Evolutionary conservation across 208 protist species (phyloP), one percentile per base, ranked within the genome.

Genomic region (Trypanosoma lewisi): DNA sequence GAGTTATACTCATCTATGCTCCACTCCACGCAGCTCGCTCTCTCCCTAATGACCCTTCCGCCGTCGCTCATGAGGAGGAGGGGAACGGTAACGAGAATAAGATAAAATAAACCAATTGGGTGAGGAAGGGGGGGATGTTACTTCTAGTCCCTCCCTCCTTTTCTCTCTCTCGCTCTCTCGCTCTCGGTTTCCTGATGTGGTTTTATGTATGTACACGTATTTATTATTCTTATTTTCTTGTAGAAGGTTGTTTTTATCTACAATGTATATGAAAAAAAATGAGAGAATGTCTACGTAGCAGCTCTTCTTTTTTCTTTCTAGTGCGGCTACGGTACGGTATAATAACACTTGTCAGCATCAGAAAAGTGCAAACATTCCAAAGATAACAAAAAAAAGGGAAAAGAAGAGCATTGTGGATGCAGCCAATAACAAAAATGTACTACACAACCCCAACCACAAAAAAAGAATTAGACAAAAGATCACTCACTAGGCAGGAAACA

Each of bases 1-100:
- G 41, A 11, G 31, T 59, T 33, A 27, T 65, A 71, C 41, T 64
- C 57, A 5, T 71, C 57, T 19, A 63, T 63, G 19, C 41, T 65
- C 33, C 54, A 61, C 41, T 63, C 50, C 16, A 71, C 39, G 39
- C 33, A 59, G 41, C 59, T 58, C 2, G 44, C 7, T 34, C 50
- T 51, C 31, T 70, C 65, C 28, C 65, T 23, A 23, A 17, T 28
- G 19, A 23, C 33, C 1, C 54, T 45, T 25, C 34, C 27, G 54
- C 27, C 31, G 1, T 54, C 48, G 28, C 44, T 70, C 39, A 54
- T 60, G 8, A 28, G 25, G 8, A 5, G 11, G 6, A 27, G 17
- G 9, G 2, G n/a, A n/a, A n/a, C n/a, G n/a, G n/a, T n/a, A n/a
- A n/a, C n/a, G n/a, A n/a, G n/a, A n/a, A n/a, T n/a, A n/a, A n/a